Base-by-base conservation (phyloP, 2,329 filamentous ascomycete species). In the Epichloe typhina region DNA sequence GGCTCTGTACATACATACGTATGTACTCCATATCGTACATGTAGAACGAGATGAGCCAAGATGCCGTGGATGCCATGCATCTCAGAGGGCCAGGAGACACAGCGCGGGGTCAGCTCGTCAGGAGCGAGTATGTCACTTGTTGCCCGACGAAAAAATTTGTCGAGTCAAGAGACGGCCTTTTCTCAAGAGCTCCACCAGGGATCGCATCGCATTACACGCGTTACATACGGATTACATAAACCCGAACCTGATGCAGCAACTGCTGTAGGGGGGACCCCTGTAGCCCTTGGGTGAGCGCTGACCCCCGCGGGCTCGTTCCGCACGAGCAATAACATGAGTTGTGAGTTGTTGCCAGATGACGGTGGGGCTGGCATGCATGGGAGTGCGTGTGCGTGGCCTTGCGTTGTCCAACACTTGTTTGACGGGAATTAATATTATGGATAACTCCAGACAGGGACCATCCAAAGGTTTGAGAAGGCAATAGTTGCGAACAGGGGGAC, bases 311-410 rank as follows among this genome's bases (percentile, higher is more conserved):
- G 11, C 26, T 44, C 23, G 23, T 44, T 33, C 42, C 43, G 21
- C 21, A 37, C 19, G 17, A 46, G 35, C 45, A 21, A 4, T 15
- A 31, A 33, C 17, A 40, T 40, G 42, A 50, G n/a, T 39, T 40
- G 42, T 41, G 17, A 17, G 17, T 17, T 17, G 17, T 17, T 17
- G 17, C 35, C 7, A 38, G n/a, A 46, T 41, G 51, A 50, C n/a
- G 48, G 47, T 26, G 38, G 39, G 46, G 43, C 35, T 38, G 56
- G 56, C 51, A 63, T 63, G 61, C 61, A 63, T 48, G 55, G 55
- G 51, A 55, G 51, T 59, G 57, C 59, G 61, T 62, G 51, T 59
- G 57, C 59, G 61, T 62, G 61, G 61, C 59, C 61, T 57, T 58
- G 55, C 57, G 53, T 53, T 58, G 56, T 54, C 54, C 48, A 58